These are phyloP conservation scores for Dothistroma septosporum DNA, from an alignment of 2,329 filamentous ascomycete species.

Conservation along the genomic window DNA sequence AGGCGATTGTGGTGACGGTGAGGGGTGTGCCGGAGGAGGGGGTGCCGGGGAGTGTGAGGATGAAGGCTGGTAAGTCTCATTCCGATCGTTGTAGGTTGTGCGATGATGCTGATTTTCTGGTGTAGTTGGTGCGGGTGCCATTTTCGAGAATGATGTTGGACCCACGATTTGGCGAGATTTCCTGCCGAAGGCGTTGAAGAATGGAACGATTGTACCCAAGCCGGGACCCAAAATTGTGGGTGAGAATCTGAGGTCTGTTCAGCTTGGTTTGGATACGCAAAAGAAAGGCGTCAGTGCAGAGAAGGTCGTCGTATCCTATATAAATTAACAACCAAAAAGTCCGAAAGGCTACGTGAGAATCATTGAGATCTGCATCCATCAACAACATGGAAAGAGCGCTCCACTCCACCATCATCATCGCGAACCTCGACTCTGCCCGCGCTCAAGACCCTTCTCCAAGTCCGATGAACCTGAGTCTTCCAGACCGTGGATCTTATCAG, in stretches of 20 bases:
- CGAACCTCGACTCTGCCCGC: conserved; percentile 7
- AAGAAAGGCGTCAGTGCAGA: conserved; percentile 39
- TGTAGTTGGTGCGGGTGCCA: conserved; percentile 16
- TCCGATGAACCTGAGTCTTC: background rate
- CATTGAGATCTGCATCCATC: background rate
- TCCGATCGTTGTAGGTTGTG: background rate
- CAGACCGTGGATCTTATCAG: background rate
- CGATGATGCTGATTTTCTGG: background rate
- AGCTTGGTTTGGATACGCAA: conserved; percentile 36
- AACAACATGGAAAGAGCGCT: background rate
- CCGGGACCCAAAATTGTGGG: conserved; percentile 38
- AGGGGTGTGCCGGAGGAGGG: conserved; percentile 23
- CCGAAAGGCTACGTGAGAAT: background rate
- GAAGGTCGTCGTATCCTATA: conserved; percentile 36
- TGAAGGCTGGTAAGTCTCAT: conserved; percentile 24
- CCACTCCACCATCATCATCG: background rate
- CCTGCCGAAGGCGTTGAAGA: conserved; percentile 26
- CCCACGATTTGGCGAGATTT: conserved; percentile 31
- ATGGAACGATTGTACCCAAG: conserved; percentile 28
- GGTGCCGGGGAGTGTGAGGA: conserved; percentile 26
- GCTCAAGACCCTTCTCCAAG: conserved; percentile 19
- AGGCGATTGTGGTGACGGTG: conserved; percentile 30
- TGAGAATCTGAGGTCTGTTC: conserved; percentile 36
- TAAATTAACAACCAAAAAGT: conserved; percentile 9
- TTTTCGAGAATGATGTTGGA: conserved; percentile 29